Base-by-base conservation (phyloP, 768 basidiomycete species). In the Tremella fuciformis region DNA sequence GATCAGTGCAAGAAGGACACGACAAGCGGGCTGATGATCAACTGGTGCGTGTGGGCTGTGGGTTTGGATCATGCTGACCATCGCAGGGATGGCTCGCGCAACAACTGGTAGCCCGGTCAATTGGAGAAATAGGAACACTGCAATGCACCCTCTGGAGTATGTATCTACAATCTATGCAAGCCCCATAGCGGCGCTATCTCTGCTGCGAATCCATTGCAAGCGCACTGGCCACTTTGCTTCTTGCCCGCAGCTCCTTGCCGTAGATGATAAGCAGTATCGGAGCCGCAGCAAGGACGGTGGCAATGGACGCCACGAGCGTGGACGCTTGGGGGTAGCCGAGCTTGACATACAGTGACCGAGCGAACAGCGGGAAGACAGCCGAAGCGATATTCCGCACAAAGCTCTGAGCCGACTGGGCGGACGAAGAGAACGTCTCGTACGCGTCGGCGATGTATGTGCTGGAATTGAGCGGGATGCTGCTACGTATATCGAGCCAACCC, bases 351-450 rank as follows among this genome's bases (percentile, higher is more conserved):
- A 71, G 57, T 24, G 15, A 7, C 21, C 8, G 4, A 13, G 52
- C 69, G 41, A 74, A 74, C 7, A 74, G 59, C 4, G 75, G 75
- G 42, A 73, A 68, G 16, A 64, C 21, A 0, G 53, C 75, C 3
- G 60, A 60, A 16, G 58, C 44, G 3, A 76, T 26, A 53, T 76
- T 76, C 11, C 66, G 46, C 2, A 50, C 57, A 22, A 63, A 71
- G 50, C 56, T 58, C 25, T 75, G 74, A 13, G 71, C 67, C 0
- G 75, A 73, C 53, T 76, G 75, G 1, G 75, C 75, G 16, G 69
- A 71, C 1, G 67, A 69, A 3, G 69, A 71, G 52, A 73, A 74
- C 0, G 64, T 62, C 57, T 76, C 75, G 54, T 76, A 76, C 2
- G 70, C 70, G 57, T 70, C 74, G 8, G 73, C 64, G n/a, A 70